These are phyloP conservation scores for Aspergillus thermomutatus DNA, from an alignment of 2,329 filamentous ascomycete genomes.

Conservation along the genomic window DNA sequence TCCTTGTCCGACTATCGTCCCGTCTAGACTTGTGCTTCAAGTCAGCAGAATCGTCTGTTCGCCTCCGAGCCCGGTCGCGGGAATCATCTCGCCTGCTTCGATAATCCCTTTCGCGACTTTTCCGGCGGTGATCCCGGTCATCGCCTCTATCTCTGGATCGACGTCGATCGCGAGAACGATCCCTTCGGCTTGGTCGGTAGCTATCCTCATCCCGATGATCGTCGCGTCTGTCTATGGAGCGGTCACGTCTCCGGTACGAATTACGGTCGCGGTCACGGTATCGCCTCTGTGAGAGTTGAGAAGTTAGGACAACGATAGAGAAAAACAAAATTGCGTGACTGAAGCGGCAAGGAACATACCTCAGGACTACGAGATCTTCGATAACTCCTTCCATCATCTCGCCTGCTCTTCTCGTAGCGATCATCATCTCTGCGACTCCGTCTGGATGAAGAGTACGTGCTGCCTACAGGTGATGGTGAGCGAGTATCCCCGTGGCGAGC, in stretches of 20 bases:
- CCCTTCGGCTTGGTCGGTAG: slow-evolving; percentile 60
- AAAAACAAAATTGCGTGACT: not conserved
- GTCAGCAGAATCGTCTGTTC: slow-evolving; percentile 69
- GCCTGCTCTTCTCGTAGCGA: slow-evolving; percentile 50
- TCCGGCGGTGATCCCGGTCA: slow-evolving; percentile 57
- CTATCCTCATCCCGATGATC: slow-evolving; percentile 57
- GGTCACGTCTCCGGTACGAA: slow-evolving; percentile 64
- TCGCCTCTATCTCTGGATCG: slow-evolving; percentile 55
- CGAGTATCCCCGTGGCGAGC: slow-evolving; percentile 62
- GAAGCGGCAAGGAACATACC: slow-evolving; percentile 30
- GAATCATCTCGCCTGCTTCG: slow-evolving; percentile 71
- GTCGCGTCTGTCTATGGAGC: slow-evolving; percentile 56
- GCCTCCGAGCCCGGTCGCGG: slow-evolving; percentile 61
- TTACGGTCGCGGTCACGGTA: slow-evolving; percentile 52
- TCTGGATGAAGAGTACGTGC: slow-evolving; percentile 70
- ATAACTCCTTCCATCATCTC: slow-evolving; percentile 49
- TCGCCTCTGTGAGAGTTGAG: slow-evolving; percentile 45
- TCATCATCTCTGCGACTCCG: slow-evolving; percentile 55
- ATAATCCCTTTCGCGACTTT: slow-evolving; percentile 67
- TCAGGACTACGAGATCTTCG: slow-evolving; percentile 49
- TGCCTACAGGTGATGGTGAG: slow-evolving; percentile 94
- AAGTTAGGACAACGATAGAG: slow-evolving; percentile 9
- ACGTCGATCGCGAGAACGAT: slow-evolving; percentile 63
- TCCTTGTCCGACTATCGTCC: slow-evolving; percentile 59
- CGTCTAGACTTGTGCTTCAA: slow-evolving; percentile 63